Evolutionary conservation across 495 filamentous ascomycete species (phyloP), one percentile per base, ranked within the genome.

Genomic region (Penicillium dipodomyicola): DNA sequence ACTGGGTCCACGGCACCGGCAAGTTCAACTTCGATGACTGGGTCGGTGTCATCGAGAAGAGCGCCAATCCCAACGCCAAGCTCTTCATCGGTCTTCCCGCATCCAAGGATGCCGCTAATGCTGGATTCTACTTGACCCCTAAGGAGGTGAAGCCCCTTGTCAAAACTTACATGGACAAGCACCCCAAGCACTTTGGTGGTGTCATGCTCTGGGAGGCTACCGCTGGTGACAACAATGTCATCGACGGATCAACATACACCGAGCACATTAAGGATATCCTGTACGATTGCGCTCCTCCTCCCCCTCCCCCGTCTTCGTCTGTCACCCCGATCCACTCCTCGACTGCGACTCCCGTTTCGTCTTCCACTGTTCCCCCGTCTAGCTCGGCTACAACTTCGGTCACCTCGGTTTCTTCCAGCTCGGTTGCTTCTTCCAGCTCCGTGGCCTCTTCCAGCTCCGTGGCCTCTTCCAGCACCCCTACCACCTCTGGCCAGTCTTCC

Each of bases 131-230:
- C 61, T 61, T 86, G 11, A 69, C 71, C 1, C 76, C 79, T 0
- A 60, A 62, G 0, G 78, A 87, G 54, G 80, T 76, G 17, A 62
- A 70, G 35, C 61, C 65, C 17, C 53, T 90, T 48, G 72, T 86
- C 27, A 52, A 70, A 1, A 69, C 73, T 35, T 85, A 82, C 63
- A 75, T 80, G 59, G 70, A 61, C 20, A 59, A 70, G n/a, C 78
- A 80, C 55, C 70, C 78, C 2, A 47, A 72, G 5, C 74, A 71
- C 5, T 90, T 91, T 57, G 87, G 86, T 49, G 88, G 88, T 67
- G 75, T 90, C 15, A 86, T 88, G 81, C 61, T 91, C 9, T 91
- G 85, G 84, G 88, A 90, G 40, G 87, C 87, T 6, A 84, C 84
- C 0, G 70, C 72, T 3, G 76, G 78, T 1, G 65, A 77, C 2